These are phyloP conservation scores for Geosmithia flava DNA, from an alignment of 2,329 filamentous ascomycete genomes.

Conservation along the genomic window DNA sequence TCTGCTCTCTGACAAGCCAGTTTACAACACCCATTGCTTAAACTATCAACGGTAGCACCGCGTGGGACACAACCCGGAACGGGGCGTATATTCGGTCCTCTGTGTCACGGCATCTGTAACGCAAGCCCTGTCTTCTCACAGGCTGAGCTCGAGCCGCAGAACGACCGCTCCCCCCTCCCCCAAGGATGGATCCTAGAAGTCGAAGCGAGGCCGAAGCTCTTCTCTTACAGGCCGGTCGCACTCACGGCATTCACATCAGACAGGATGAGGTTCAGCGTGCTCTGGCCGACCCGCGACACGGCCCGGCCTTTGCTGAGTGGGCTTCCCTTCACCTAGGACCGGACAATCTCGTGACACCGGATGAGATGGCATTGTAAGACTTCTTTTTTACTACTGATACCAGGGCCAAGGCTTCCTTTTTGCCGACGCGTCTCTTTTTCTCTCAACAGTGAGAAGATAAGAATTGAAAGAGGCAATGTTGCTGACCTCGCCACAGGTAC, in stretches of 20 bases:
- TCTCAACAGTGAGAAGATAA: not conserved
- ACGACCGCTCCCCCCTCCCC: not conserved
- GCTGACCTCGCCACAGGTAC: conserved; percentile 26
- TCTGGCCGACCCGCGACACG: conserved; percentile 20
- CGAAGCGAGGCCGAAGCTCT: conserved; percentile 18
- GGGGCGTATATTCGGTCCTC: too few species aligned
- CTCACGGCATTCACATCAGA: conserved; percentile 15
- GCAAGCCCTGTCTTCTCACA: too few species aligned
- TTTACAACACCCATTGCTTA: too few species aligned
- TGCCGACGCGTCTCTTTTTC: too few species aligned
- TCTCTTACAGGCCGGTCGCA: conserved; percentile 17
- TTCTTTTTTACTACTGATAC: not conserved
- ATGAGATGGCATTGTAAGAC: conserved; percentile 40
- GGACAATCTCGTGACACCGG: conserved; percentile 39
- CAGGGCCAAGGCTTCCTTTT: not conserved
- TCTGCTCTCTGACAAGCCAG: too few species aligned
- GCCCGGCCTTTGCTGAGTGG: conserved; percentile 31
- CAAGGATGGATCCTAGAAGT: conserved; percentile 12
- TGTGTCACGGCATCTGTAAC: too few species aligned
- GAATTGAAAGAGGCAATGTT: too few species aligned
- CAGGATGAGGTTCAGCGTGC: conserved; percentile 24
- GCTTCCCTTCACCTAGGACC: conserved; percentile 30
- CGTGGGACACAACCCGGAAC: too few species aligned
- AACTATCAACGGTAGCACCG: too few species aligned
- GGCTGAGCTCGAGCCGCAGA: too few species aligned